phyloP scores from a whole-genome alignment of 2,329 filamentous ascomycete genomes.

The Penicillium sclerotiorum region DNA sequence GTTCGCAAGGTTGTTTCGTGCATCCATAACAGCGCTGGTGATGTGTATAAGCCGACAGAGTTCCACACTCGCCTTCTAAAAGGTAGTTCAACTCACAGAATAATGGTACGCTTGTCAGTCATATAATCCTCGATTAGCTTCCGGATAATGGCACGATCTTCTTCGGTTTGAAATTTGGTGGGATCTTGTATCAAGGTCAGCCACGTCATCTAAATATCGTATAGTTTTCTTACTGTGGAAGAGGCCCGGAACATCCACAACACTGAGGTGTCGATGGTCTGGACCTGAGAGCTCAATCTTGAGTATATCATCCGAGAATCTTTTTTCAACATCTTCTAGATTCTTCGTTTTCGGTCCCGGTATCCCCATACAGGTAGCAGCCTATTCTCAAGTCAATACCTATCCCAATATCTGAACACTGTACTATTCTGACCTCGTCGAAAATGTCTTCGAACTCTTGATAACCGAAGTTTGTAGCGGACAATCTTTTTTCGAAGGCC shows the following conservation, averaged over 20 bases:
- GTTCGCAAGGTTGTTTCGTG: conserved; percentile 1
- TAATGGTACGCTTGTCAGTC: conserved; percentile 56
- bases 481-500: conserved; percentile 15
- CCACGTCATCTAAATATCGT: not conserved
- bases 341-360: conserved; percentile 16
- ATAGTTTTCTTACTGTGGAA: conserved; percentile 31
- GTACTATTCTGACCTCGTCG: conserved; percentile 22
- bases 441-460: conserved; percentile 23
- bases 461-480: conserved; percentile 19
- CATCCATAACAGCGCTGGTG: conserved; percentile 1
- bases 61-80: not conserved
- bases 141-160: conserved; percentile 58
- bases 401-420: not conserved
- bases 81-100: conserved; percentile 50
- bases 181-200: conserved; percentile 13
- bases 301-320: conserved; percentile 47
- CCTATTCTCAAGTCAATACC: conserved; percentile 14
- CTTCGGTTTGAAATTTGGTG: conserved; percentile 57
- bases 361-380: conserved; percentile 31
- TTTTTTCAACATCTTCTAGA: conserved; percentile 22
- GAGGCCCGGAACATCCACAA: conserved; percentile 51
- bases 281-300: conserved; percentile 47
- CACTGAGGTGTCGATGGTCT: conserved; percentile 40
- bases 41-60: not conserved
- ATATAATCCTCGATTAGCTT: conserved; percentile 55